phyloP scores from a whole-genome alignment of 1,284 basidiomycete species.

The Boletus sp. region DNA sequence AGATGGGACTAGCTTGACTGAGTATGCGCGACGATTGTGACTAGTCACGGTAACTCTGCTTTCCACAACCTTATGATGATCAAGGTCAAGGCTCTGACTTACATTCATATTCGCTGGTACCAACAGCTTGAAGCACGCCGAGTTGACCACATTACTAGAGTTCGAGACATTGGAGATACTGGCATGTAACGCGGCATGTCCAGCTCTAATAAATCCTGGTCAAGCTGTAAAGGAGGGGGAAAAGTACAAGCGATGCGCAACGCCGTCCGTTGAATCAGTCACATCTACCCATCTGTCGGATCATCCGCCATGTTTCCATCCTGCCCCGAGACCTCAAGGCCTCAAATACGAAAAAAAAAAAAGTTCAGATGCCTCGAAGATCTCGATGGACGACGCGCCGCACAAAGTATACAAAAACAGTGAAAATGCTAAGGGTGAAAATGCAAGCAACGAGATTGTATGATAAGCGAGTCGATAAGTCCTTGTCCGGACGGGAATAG shows the following conservation, averaged over 20 bases:
- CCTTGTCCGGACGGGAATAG: conserved; percentile 21
- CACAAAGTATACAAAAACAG: conserved; percentile 24
- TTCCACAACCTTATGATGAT: no score
- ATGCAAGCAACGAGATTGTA: conserved; percentile 31
- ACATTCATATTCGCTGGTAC: no score
- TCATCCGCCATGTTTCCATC: not conserved
- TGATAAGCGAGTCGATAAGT: conserved; percentile 27
- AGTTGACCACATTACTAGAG: no score
- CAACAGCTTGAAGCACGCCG: no score
- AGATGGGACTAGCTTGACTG: no score
- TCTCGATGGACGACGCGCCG: conserved; percentile 11
- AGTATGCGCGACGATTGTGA: no score
- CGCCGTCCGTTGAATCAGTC: conserved; percentile 14
- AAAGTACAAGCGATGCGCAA: conserved; percentile 25
- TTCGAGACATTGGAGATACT: not conserved
- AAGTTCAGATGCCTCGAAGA: conserved; percentile 1
- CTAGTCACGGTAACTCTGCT: no score
- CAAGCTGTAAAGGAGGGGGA: conserved; percentile 15
- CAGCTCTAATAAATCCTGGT: conserved; percentile 23
- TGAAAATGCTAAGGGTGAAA: conserved; percentile 19
- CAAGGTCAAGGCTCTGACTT: no score
- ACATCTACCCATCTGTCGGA: not conserved
- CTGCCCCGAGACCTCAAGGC: conserved; percentile 2
- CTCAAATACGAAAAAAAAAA: conserved; percentile 4
- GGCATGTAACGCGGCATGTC: not conserved